A percentile compares a stretch with the other conserved stretches of the same genome.
Evolutionary conservation across 768 basidiomycete genomes (phyloP).

Genomic region (Hericium rajendrae): DNA sequence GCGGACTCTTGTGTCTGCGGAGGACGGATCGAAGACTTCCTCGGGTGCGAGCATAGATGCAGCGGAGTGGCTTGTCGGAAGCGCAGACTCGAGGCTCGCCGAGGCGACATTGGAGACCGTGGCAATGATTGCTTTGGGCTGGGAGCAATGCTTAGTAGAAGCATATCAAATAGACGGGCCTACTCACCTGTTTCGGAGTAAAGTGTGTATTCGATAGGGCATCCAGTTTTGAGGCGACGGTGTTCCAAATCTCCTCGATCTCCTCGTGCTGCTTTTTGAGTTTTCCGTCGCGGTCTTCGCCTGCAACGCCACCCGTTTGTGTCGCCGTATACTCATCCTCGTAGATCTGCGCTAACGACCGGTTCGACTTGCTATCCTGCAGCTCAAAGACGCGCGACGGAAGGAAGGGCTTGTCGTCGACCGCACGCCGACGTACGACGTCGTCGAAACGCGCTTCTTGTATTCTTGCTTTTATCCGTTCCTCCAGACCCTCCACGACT

Average conservation of each 20-base stretch:
- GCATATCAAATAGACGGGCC: constrained; percentile 1
- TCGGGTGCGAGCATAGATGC: constrained; percentile 87
- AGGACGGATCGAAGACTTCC: constrained; percentile 65
- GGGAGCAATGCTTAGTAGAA: constrained; percentile 8
- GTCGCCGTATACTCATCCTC: constrained; percentile 82
- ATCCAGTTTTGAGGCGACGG: constrained; percentile 80
- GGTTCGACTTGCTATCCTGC: constrained; percentile 78
- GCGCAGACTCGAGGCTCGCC: constrained; percentile 78
- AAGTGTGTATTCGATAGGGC: constrained; percentile 93
- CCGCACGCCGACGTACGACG: constrained; percentile 70
- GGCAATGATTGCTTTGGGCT: constrained; percentile 87
- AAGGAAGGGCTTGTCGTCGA: constrained; percentile 82
- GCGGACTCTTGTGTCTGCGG: constrained; percentile 47
- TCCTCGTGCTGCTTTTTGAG: constrained; percentile 83
- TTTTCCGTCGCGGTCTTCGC: constrained; percentile 82
- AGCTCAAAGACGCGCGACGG: constrained; percentile 86
- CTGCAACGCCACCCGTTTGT: constrained; percentile 40
- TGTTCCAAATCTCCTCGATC: constrained; percentile 76
- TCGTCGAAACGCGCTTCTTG: constrained; percentile 84
- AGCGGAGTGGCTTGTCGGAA: constrained; percentile 72
- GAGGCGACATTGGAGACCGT: constrained; percentile 77
- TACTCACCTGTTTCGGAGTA: constrained; percentile 80
- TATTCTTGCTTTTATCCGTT: constrained; percentile 83
- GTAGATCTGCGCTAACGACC: constrained; percentile 92
- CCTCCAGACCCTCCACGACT: constrained; percentile 71